Conservation (phyloP, 2,329 filamentous ascomycete genomes). For the Diaporthe vexans region DNA sequence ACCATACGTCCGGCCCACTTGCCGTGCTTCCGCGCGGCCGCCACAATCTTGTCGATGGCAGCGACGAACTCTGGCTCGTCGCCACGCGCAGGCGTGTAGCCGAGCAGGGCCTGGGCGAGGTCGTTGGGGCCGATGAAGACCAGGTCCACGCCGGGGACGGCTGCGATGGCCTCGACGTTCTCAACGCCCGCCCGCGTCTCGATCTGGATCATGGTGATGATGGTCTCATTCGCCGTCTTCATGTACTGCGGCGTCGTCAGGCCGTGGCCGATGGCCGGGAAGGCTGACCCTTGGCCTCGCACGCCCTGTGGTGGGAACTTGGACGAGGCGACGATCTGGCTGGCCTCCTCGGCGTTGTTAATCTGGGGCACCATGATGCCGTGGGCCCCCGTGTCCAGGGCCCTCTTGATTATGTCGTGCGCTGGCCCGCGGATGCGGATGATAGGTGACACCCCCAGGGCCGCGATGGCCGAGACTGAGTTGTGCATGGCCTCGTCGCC, state of each 20-base stretch:
- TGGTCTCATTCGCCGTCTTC: slow-evolving; percentile 62
- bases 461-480: slow-evolving; percentile 44
- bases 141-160: slow-evolving; percentile 58
- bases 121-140: slow-evolving; percentile 62
- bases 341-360: slow-evolving; percentile 61
- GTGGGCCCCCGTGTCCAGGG: slow-evolving; percentile 50
- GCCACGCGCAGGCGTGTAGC: slow-evolving; percentile 60
- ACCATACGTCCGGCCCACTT: slow-evolving; percentile 65
- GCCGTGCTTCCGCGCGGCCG: slow-evolving; percentile 60
- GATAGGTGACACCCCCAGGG: slow-evolving; percentile 44
- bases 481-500: slow-evolving; percentile 46
- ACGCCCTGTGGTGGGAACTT: slow-evolving; percentile 66
- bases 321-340: slow-evolving; percentile 60
- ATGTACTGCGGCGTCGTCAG: slow-evolving; percentile 63
- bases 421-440: slow-evolving; percentile 45
- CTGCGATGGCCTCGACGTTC: slow-evolving; percentile 59
- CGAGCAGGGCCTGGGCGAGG: slow-evolving; percentile 58
- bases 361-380: slow-evolving; percentile 54
- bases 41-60: slow-evolving; percentile 61
- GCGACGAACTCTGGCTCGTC: slow-evolving; percentile 62
- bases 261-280: slow-evolving; percentile 60
- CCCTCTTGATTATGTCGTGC: slow-evolving; percentile 51
- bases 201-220: slow-evolving; percentile 61
- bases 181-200: slow-evolving; percentile 59
- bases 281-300: slow-evolving; percentile 65